Conservation (phyloP, 129 eudicot species). For the Dittrichia graveolens region DNA sequence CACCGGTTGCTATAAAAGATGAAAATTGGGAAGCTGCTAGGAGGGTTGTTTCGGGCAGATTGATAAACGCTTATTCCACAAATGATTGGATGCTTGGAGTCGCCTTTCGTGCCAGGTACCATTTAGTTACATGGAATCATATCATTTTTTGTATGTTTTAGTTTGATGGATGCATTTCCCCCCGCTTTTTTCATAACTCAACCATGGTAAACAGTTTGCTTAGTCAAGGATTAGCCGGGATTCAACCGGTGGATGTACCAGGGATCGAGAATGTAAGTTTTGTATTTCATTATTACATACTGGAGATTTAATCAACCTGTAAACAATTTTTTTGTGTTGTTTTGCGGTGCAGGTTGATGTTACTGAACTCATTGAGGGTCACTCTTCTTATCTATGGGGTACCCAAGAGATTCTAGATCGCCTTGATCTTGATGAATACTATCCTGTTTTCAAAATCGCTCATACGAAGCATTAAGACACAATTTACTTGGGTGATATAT, state of each 20-base stretch:
- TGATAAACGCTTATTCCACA: conserved; percentile 75
- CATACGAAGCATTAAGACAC: conserved; percentile 18
- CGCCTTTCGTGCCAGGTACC: conserved; percentile 90
- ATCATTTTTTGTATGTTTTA: background rate
- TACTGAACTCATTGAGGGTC: conserved; percentile 82
- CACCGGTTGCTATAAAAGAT: conserved; percentile 84
- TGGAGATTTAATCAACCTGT: no score
- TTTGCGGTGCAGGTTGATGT: conserved; percentile 39
- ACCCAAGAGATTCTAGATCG: conserved; percentile 74
- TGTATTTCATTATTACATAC: background rate
- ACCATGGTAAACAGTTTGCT: conserved; percentile 64
- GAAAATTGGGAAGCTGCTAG: conserved; percentile 90
- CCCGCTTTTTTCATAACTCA: background rate
- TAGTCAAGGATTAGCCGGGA: conserved; percentile 88
- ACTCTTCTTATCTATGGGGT: conserved; percentile 87
- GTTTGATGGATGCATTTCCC: background rate
- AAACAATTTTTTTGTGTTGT: no score
- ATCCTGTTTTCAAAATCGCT: conserved; percentile 60
- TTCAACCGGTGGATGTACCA: conserved; percentile 48
- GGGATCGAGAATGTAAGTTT: conserved; percentile 63
- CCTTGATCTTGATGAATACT: conserved; percentile 75
- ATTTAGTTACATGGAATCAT: background rate
- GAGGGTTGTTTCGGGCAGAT: conserved; percentile 34
- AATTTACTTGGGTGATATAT: background rate
- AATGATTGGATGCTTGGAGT: conserved; percentile 97